Evolutionary conservation across 495 filamentous ascomycete genomes (phyloP), one percentile per base, ranked within the genome.

Genomic region (Sordaria brevicollis): DNA sequence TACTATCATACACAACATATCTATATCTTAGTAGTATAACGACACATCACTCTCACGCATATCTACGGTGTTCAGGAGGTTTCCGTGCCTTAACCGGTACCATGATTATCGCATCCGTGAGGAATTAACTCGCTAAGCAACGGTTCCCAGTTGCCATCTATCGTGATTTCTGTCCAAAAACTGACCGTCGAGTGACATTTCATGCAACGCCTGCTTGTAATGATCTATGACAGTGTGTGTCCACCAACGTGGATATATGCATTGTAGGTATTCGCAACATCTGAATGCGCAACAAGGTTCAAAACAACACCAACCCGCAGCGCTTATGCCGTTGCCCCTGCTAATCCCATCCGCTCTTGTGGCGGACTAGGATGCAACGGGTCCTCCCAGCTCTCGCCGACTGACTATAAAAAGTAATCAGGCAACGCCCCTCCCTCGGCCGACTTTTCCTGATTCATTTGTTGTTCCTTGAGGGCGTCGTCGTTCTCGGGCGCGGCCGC

Each of bases 401-500:
- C 70, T 5, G n/a, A 21, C 36, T 75, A 79, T 71, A 88, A 78
- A 73, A 88, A 88, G 77, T 88, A 88, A 73, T 88, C 86, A 10
- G 86, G 85, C 41, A 87, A 73, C 19, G 79, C 74, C n/a, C 76
- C 85, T 2, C 81, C 83, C 71, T 87, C 84, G 6, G 82, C 83
- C 29, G 78, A 69, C 78, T 86, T 85, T 13, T 74, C 67, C 49
- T 62, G 49, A 62, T 62, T 62, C 66, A 70, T 74, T 41, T 85
- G 83, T 3, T 72, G 74, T 7, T 79, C 79, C 70, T 92, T 89
- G 76, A 92, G 90, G 74, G 90, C 86, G 76, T 97, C 92, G 78
- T 96, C 94, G 73, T 99, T 98, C 80, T 98, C 96, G 17, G 95
- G 95, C 21, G 94, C 93, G 6, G 95, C 96, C 65, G 95, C 92